Percentiles rank a stretch among this genome's conserved stretches.
Evolutionary conservation across 441 rosid species (phyloP).

Genomic region (Erodium trifolium): DNA sequence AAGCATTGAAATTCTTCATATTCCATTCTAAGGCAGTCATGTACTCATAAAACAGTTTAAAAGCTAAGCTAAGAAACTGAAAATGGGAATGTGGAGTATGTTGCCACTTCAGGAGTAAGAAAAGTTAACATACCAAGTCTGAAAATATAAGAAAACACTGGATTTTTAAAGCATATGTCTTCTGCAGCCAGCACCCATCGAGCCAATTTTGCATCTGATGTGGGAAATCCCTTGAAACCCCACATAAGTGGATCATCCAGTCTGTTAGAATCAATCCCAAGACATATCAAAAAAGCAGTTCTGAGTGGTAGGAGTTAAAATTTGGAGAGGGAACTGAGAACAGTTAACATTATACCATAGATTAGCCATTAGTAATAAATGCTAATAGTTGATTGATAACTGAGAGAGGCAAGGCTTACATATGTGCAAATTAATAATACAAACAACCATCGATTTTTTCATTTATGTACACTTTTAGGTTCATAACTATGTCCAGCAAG

Average conservation of each 20-base stretch:
- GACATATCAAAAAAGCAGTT: background rate
- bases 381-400: background rate
- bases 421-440: no score
- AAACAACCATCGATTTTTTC: background rate
- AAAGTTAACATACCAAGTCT: conserved; percentile 42
- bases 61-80: background rate
- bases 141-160: conserved; percentile 54
- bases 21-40: background rate
- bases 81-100: background rate
- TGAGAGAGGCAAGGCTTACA: background rate
- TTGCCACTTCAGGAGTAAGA: background rate
- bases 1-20: background rate
- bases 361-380: background rate
- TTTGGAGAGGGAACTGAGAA: background rate
- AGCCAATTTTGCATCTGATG: conserved; percentile 44
- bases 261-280: conserved; percentile 14
- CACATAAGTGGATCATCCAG: conserved; percentile 89
- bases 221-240: conserved; percentile 84
- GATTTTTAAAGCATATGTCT: conserved; percentile 77
- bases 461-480: background rate
- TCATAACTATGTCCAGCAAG: no score
- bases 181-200: conserved; percentile 96
- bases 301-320: background rate
- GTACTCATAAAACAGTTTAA: background rate
- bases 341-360: background rate